Evolutionary conservation across 208 protist species (phyloP).

Genomic region (Trichomonas tenax): DNA sequence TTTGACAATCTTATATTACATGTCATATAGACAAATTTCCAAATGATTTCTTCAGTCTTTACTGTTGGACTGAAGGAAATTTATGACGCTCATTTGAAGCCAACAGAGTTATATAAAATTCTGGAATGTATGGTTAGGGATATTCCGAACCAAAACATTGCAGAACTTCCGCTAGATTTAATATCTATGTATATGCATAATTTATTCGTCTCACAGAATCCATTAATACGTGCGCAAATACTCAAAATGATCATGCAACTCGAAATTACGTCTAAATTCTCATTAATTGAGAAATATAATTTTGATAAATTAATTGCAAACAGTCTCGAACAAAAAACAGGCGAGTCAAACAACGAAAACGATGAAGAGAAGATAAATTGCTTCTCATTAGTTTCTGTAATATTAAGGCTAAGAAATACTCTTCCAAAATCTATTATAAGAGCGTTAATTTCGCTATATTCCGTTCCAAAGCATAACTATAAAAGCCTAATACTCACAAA

Average conservation of each 20-base stretch:
- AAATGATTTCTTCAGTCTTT: background rate
- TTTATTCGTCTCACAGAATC: background rate
- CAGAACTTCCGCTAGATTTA: background rate
- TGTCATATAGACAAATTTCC: no score
- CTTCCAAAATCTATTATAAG: background rate
- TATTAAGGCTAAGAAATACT: background rate
- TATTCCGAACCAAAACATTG: background rate
- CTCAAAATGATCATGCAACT: background rate
- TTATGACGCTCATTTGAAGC: background rate
- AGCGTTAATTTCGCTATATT: background rate
- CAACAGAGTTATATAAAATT: background rate
- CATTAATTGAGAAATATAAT: background rate
- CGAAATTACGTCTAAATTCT: background rate
- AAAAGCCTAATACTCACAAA: background rate
- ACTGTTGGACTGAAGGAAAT: background rate
- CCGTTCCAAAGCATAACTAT: background rate
- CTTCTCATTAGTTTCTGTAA: background rate
- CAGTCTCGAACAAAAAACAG: background rate
- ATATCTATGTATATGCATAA: background rate
- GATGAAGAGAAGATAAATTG: background rate
- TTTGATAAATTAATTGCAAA: constrained; percentile 12
- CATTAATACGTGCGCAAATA: background rate
- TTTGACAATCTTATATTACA: no score
- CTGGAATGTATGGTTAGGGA: background rate
- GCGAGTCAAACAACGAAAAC: background rate